Base-by-base conservation (phyloP, 805 yeast genomes). In the Yamadazyma nakazawae region DNA sequence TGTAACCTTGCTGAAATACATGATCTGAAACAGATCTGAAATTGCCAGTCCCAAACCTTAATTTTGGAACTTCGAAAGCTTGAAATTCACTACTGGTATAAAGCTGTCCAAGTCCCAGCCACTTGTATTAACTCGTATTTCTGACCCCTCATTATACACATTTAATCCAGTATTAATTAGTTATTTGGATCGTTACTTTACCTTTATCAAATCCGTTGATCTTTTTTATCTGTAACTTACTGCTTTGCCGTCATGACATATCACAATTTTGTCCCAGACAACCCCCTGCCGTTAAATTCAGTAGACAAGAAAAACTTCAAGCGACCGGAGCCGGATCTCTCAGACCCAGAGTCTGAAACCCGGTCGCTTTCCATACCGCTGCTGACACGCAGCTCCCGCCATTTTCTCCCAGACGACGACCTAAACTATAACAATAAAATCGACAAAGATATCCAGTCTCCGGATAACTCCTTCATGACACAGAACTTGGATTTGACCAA, bases 261-360 rank as follows among this genome's bases (percentile, higher is more conserved):
- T 45, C 44, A 52, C 19, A 49, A 55, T 37, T 61, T 61, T 42
- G 42, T 50, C 13, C 65, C 67, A 11, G 51, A 53, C 43, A 53
- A 54, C 26, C 67, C 66, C 19, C 62, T 66, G 16, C 67, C 67
- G 13, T 50, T 62, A 39, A 45, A 45, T 19, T 37, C 34, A 28
- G 32, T 28, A 13, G 32, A 28, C 9, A 13, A 16, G 13, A 34
- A 34, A 14, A 7, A 14, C 19, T 34, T 34, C 37, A 34, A 34
- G 37, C n/a, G n/a, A 13, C 32, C 32, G 10, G n/a, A 28, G 9
- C 10, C 32, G 3, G 32, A 28, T 3, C 32, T 28, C 32, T 28
- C 32, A 13, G 32, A 28, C 32, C 32, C 32, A 11, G 32, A 28
- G 32, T 28, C 32, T 28, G 32, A 28, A 16, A n/a, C 37, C 16